Percentiles rank a stretch among this genome's conserved stretches.
These are phyloP conservation scores for Vanderwaltozyma polyspora DNA, from an alignment of 805 yeast genomes.

Conservation along the genomic window DNA sequence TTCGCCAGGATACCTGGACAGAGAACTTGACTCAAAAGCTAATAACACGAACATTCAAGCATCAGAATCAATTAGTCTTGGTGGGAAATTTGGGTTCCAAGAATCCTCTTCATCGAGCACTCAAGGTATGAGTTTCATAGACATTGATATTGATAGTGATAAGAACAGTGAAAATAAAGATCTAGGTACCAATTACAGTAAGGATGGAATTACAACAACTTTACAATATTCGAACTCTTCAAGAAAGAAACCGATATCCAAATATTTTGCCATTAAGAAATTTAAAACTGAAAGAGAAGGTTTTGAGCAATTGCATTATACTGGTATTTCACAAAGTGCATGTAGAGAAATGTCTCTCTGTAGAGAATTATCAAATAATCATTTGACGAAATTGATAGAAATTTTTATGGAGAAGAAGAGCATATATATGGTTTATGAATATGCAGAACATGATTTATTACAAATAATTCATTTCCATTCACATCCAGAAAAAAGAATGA, in stretches of 20 bases:
- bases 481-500: conserved; percentile 71
- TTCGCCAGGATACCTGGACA: neutral
- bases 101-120: neutral
- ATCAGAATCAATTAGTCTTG: neutral
- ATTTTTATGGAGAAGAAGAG: conserved; percentile 78
- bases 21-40: neutral
- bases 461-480: conserved; percentile 92
- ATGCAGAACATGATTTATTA: conserved; percentile 88
- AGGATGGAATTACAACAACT: neutral
- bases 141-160: too few relatives aligned
- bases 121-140: neutral
- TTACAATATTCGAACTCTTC: neutral
- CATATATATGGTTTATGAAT: conserved; percentile 91
- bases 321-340: conserved; percentile 93
- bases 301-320: conserved; percentile 69
- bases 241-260: conserved; percentile 8
- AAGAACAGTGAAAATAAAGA: neutral
- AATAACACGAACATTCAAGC: neutral
- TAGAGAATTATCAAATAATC: conserved; percentile 70
- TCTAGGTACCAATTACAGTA: neutral
- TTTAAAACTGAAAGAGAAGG: conserved; percentile 91
- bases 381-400: conserved; percentile 70
- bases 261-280: conserved; percentile 79
- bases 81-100: neutral
- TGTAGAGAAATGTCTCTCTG: conserved; percentile 94